A percentile compares a stretch with the other conserved stretches of the same genome.
phyloP scores from a whole-genome alignment of 768 basidiomycete genomes.

The Naganishia onofrii region DNA sequence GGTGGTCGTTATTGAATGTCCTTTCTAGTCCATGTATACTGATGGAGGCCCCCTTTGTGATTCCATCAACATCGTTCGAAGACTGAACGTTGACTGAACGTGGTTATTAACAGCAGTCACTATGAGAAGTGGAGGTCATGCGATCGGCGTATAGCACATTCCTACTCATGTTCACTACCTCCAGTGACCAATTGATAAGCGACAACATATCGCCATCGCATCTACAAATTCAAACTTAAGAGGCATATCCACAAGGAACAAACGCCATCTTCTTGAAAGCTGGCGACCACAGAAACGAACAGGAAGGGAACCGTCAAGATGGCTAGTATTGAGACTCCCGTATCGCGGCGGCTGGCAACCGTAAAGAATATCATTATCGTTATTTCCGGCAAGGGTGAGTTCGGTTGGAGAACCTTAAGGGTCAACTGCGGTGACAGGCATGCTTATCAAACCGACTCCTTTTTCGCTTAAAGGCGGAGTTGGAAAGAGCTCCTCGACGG shows the following conservation, averaged over 20 bases:
- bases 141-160: not conserved
- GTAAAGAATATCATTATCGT: conserved; percentile 88
- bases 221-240: not conserved
- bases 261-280: too few relatives aligned
- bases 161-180: not conserved
- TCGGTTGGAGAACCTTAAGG: not conserved
- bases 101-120: too few relatives aligned
- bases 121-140: conserved; percentile 18
- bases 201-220: not conserved
- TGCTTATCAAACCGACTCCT: not conserved
- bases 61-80: conserved; percentile 3
- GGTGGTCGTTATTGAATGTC: not conserved
- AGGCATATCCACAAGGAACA: too few relatives aligned
- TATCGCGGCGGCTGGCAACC: conserved; percentile 66
- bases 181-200: conserved; percentile 20
- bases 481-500: conserved; percentile 93
- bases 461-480: conserved; percentile 61
- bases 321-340: conserved; percentile 56
- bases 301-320: conserved; percentile 14
- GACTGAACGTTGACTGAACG: too few relatives aligned
- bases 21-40: not conserved
- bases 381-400: conserved; percentile 77
- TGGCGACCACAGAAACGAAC: not conserved
- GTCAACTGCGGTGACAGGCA: not conserved
- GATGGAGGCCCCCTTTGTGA: conserved; percentile 17